phyloP scores from a whole-genome alignment of 306 rosid species.

The Cyamopsis tetragonoloba region DNA sequence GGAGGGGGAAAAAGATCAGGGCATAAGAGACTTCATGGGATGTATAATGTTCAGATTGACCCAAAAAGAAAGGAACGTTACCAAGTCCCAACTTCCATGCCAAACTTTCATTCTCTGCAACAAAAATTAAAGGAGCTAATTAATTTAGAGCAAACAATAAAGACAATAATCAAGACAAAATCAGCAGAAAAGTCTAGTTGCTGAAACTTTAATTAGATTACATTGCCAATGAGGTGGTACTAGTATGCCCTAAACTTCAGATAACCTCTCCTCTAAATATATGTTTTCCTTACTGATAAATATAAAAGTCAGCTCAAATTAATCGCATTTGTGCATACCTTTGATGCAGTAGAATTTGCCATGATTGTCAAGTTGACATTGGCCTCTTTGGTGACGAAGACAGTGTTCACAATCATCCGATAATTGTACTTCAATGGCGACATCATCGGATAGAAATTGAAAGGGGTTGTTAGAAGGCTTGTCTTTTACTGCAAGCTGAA shows the following conservation, averaged over 20 bases:
- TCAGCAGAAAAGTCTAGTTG: neutral
- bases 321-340: conserved; percentile 17
- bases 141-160: neutral
- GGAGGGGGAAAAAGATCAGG: neutral
- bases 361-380: conserved; percentile 6
- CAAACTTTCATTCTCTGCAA: conserved; percentile 1
- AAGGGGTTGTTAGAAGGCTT: neutral
- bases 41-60: neutral
- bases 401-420: conserved; percentile 18
- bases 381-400: neutral
- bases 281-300: neutral
- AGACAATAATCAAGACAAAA: neutral
- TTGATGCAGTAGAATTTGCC: neutral
- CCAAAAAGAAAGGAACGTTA: neutral
- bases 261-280: neutral
- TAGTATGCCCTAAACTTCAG: neutral
- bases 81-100: conserved; percentile 22
- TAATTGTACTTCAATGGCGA: neutral
- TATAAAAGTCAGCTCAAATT: neutral
- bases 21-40: neutral
- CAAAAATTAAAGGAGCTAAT: neutral
- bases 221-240: too few relatives aligned
- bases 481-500: conserved; percentile 14
- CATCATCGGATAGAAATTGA: neutral
- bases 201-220: too few relatives aligned